Evolutionary conservation across 768 basidiomycete species (phyloP), one percentile per base, ranked within the genome.

Genomic region (Tephrocybe sp.): DNA sequence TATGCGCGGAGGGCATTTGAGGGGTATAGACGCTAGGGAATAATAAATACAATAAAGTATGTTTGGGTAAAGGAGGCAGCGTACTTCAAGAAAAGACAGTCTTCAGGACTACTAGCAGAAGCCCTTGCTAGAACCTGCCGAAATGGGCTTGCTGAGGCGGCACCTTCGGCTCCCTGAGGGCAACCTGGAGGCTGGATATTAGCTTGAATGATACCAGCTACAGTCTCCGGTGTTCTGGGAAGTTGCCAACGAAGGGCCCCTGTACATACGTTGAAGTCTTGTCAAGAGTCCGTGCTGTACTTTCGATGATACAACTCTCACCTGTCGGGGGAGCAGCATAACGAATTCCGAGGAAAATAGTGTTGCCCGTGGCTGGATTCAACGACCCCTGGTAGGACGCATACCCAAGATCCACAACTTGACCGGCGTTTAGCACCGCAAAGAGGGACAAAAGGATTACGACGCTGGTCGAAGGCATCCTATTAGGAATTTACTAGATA

Each of bases 291-390:
- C 41, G 19, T 22, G 26, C 21, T 22, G 13, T 38, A 28, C 7
- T 25, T 26, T 9, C 16, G 18, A 40, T 8, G 1, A 40, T 22
- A 12, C 19, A 11, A 35, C 27, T 49, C 68, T 21, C 21, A 75
- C 78, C 78, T 25, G 69, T 52, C 2, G 80, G 79, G 22, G 77
- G 64, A 15, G 75, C 76, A 9, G 80, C 79, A 61, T 75, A 82
- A 7, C 79, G 69, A 36, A 79, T 68, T 0, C 72, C 72, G 11
- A 76, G 62, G 51, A 74, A 78, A 13, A 61, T 54, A 0, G 69
- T 68, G 49, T 71, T 66, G 11, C 59, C 58, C 2, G 68, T 68
- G 0, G 63, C 63, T 0, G 64, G 36, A 44, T 75, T 64, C 11
- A 71, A 57, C 0, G 59, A 44, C 1, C 76, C 78, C 60, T 72